Base-by-base conservation (phyloP, 257 asterid species). In the Solanum chiquidenum region DNA sequence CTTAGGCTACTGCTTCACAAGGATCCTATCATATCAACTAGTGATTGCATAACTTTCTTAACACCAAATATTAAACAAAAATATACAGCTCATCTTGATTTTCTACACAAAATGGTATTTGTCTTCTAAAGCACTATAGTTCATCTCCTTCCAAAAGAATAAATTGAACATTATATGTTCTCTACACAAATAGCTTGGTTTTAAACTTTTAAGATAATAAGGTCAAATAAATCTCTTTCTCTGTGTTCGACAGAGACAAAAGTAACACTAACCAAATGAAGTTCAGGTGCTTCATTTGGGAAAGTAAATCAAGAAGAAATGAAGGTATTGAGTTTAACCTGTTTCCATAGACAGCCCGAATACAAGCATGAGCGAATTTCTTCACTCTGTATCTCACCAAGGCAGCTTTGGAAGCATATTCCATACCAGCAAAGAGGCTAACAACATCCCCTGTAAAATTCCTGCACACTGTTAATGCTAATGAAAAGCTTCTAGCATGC, bases 321-420 rank as follows among this genome's bases (percentile, higher is more conserved):
- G 84, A 79, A 66, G 44, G 69, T 60, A 27, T 44, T 33, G 62
- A 68, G 87, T 84, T 93, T 82, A 58, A 97, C 99, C 99, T 97
- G 88, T 95, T 95, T 62, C 93, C 96, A 74, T 96, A 89, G 88
- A 97, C 85, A 6, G 98, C 98, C 88, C 88, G 90, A 89, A 95
- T 76, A 90, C 99, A 97, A 89, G 94, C 94, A 91, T 89, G 87
- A 55, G 93, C 89, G 88, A 96, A 90, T 87, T 88, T 89, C 93
- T 94, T 95, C 85, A 97, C 93, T 94, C 99, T 94, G 95, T 87
- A 93, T 74, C 93, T 94, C 91, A 96, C 99, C 88, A 95, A 86
- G 89, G 90, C 89, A 84, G 75, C 91, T 87, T 91, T 90, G 89
- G 95, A 91, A 64, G 90, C 90, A 90, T 94, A 93, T 86, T 92